Percentiles rank a stretch among this genome's conserved stretches.
Conservation (phyloP, 371 early-diverging fungal species). For the Cokeromyces recurvatus region DNA sequence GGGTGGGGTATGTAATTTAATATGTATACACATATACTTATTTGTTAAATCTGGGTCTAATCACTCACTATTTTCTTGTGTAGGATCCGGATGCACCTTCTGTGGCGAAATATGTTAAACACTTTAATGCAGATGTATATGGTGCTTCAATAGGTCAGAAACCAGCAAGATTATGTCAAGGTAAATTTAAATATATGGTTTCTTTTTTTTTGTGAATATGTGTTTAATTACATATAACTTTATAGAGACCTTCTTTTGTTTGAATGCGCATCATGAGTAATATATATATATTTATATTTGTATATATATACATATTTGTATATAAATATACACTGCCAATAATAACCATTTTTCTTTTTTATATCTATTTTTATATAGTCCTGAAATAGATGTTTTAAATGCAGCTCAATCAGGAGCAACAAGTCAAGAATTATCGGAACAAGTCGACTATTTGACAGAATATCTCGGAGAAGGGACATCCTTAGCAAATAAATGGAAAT, state of each 20-base stretch:
- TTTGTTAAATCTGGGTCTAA: too few species aligned
- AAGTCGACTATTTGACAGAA: slow-evolving; percentile 29
- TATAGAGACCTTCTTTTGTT: slow-evolving; percentile 29
- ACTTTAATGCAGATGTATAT: slow-evolving; percentile 15
- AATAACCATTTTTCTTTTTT: neutral
- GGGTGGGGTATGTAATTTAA: slow-evolving; percentile 29
- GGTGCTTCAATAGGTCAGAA: slow-evolving; percentile 26
- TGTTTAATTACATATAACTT: neutral
- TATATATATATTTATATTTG: too few species aligned
- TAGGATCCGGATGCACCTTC: slow-evolving; percentile 26
- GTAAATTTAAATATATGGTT: slow-evolving; percentile 8
- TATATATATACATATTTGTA: slow-evolving; percentile 32
- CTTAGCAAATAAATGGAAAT: slow-evolving; percentile 23
- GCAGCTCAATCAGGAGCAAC: slow-evolving; percentile 37
- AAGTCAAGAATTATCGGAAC: slow-evolving; percentile 17
- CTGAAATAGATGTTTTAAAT: slow-evolving; percentile 27
- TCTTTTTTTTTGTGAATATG: neutral
- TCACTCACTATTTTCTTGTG: neutral
- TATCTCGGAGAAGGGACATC: slow-evolving; percentile 17
- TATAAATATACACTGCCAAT: slow-evolving; percentile 14
- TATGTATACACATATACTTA: too few species aligned
- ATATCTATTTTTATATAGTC: slow-evolving; percentile 2
- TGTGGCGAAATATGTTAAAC: slow-evolving; percentile 23
- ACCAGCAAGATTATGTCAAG: slow-evolving; percentile 17
- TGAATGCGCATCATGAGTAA: slow-evolving; percentile 19